Evolutionary conservation across 139 green algal species (phyloP).

Genomic region (Volvox reticuliferus): DNA sequence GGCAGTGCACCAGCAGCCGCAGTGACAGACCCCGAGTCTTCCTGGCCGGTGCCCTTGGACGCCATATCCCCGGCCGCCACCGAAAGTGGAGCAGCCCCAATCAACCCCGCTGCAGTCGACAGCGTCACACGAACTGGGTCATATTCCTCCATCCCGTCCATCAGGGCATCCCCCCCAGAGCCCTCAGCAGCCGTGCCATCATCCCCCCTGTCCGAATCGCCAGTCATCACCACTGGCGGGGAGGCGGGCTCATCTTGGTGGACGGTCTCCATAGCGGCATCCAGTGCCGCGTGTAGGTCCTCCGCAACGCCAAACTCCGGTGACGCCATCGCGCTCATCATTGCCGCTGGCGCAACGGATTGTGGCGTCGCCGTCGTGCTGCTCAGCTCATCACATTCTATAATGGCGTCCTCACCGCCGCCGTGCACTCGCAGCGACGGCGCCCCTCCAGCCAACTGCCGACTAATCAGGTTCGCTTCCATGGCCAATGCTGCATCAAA

Average conservation of each 20-base stretch:
- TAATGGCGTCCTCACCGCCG: not conserved
- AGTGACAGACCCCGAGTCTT: not conserved
- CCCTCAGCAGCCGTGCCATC: not conserved
- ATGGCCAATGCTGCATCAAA: constrained; percentile 24
- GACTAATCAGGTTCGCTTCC: constrained; percentile 4
- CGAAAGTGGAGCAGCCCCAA: not conserved
- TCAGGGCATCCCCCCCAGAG: not conserved
- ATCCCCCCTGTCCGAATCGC: not conserved
- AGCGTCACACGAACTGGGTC: not conserved
- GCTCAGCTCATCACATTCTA: not conserved
- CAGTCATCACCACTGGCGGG: not conserved
- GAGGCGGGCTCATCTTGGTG: not conserved
- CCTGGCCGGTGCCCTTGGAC: not conserved
- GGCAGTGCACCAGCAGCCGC: not conserved
- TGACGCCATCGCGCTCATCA: not conserved
- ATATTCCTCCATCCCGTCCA: not conserved
- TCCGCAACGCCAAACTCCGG: not conserved
- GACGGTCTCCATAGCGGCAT: not conserved
- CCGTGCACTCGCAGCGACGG: not conserved
- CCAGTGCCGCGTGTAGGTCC: not conserved
- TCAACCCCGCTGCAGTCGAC: not conserved
- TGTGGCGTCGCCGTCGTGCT: not conserved
- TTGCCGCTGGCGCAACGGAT: not conserved
- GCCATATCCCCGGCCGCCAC: not conserved
- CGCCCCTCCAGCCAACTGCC: constrained; percentile 7